Conservation (phyloP, 352 stramenopile species). For the Phytopythium kandeliae region DNA sequence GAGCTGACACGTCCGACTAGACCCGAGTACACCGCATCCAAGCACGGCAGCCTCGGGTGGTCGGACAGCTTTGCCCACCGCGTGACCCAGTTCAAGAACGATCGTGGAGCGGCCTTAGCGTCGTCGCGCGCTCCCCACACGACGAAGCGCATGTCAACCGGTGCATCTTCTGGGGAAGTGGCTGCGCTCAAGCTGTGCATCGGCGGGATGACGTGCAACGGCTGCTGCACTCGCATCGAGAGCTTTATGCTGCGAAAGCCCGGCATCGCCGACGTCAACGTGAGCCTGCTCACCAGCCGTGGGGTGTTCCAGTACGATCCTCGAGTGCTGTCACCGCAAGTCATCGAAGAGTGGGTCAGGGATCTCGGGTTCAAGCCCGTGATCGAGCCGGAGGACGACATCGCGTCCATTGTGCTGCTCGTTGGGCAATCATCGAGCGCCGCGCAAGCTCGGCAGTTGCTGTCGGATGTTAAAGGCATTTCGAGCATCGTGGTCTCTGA, state of each 20-base stretch:
- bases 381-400: conserved; percentile 38
- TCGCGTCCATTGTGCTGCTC: conserved; percentile 51
- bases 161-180: conserved; percentile 10
- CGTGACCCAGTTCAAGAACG: conserved; percentile 30
- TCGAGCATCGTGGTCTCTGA: conserved; percentile 14
- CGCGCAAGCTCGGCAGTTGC: conserved; percentile 12
- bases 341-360: conserved; percentile 53
- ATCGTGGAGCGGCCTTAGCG: conserved; percentile 19
- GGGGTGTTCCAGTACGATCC: conserved; percentile 47
- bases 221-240: conserved; percentile 85
- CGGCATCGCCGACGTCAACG: conserved; percentile 54
- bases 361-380: conserved; percentile 70
- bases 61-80: conserved; percentile 34
- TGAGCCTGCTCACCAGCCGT: conserved; percentile 58
- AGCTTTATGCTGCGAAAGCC: conserved; percentile 45
- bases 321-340: conserved; percentile 35
- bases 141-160: conserved; percentile 14
- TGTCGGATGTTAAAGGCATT: conserved; percentile 34
- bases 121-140: neutral
- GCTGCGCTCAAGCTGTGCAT: conserved; percentile 52
- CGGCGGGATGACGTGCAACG: conserved; percentile 83
- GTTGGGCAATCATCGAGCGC: conserved; percentile 22
- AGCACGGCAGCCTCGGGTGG: conserved; percentile 1
- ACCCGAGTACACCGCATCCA: neutral
- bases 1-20: conserved; percentile 2